Evolutionary conservation across 768 basidiomycete genomes (phyloP).

Genomic region (Auricularia sp.): DNA sequence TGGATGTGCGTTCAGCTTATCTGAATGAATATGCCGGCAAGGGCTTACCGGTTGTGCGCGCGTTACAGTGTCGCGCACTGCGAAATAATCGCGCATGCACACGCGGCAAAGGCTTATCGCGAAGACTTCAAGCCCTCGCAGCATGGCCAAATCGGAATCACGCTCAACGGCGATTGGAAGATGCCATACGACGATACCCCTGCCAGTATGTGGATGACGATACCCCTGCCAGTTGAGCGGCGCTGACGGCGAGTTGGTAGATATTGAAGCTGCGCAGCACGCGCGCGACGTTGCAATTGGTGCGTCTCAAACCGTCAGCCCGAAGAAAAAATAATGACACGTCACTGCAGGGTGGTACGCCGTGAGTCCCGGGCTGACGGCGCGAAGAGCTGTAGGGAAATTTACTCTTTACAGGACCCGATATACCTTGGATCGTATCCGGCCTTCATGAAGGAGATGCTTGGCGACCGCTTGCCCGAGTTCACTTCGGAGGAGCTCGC

Average conservation of each 20-base stretch:
- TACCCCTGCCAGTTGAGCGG: not conserved
- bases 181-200: constrained; percentile 61
- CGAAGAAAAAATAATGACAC: not conserved
- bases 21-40: constrained; percentile 3
- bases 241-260: constrained; percentile 22
- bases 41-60: constrained; percentile 14
- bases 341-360: not conserved
- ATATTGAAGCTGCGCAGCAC: constrained; percentile 58
- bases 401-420: constrained; percentile 30
- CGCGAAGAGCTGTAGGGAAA: not conserved
- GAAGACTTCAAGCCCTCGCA: constrained; percentile 53
- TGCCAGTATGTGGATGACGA: constrained; percentile 40
- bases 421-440: constrained; percentile 69
- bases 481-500: constrained; percentile 46
- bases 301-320: constrained; percentile 6
- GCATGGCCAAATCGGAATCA: constrained; percentile 66
- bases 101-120: constrained; percentile 56
- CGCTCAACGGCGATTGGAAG: constrained; percentile 66
- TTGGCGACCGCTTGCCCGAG: constrained; percentile 47
- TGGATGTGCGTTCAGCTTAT: constrained; percentile 44
- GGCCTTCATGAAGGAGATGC: constrained; percentile 41
- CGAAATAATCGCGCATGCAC: constrained; percentile 59
- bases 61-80: constrained; percentile 49
- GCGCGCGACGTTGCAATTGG: constrained; percentile 66
- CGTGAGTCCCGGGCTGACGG: not conserved